Conservation (phyloP, 2,329 filamentous ascomycete genomes). For the Ophiognomonia clavigignenti-juglandacearum region DNA sequence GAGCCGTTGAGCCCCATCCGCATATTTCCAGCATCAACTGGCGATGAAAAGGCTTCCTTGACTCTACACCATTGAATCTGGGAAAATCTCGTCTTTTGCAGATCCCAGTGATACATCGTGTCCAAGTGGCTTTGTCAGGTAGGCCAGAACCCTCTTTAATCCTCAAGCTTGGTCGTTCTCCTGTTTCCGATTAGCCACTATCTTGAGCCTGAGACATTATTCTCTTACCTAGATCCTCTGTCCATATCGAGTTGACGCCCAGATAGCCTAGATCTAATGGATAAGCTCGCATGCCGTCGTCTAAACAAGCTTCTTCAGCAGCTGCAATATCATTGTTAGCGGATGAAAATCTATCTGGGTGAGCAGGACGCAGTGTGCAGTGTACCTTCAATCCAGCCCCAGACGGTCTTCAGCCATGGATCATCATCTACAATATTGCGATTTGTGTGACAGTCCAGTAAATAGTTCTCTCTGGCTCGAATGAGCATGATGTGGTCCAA, state of each 20-base stretch:
- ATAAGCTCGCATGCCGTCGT: slow-evolving; percentile 65
- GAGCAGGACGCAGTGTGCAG: too few relatives aligned
- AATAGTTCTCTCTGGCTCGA: slow-evolving; percentile 56
- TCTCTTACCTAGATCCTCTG: slow-evolving; percentile 56
- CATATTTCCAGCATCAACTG: slow-evolving; percentile 73
- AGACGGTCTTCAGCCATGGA: slow-evolving; percentile 71
- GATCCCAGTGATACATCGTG: slow-evolving; percentile 57
- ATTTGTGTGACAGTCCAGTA: slow-evolving; percentile 63
- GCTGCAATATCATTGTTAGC: too few relatives aligned
- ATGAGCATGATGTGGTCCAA: slow-evolving; percentile 55
- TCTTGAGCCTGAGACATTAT: slow-evolving; percentile 9
- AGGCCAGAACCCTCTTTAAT: slow-evolving; percentile 38
- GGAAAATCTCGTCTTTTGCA: slow-evolving; percentile 59
- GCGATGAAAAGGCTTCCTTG: slow-evolving; percentile 63
- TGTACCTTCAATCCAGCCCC: slow-evolving; percentile 68
- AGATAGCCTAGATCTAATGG: slow-evolving; percentile 71
- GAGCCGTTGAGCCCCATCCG: slow-evolving; percentile 66
- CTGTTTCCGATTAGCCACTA: slow-evolving; percentile 1
- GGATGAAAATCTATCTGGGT: too few relatives aligned
- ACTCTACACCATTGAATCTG: slow-evolving; percentile 58
- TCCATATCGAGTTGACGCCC: slow-evolving; percentile 70
- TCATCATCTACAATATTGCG: slow-evolving; percentile 64
- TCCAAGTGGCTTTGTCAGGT: slow-evolving; percentile 51
- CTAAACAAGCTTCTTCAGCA: slow-evolving; percentile 58
- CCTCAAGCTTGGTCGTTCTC: slow-evolving; percentile 23